Base-by-base conservation (phyloP, 352 stramenopile species). In the Globisporangium rhizosaccharum region DNA sequence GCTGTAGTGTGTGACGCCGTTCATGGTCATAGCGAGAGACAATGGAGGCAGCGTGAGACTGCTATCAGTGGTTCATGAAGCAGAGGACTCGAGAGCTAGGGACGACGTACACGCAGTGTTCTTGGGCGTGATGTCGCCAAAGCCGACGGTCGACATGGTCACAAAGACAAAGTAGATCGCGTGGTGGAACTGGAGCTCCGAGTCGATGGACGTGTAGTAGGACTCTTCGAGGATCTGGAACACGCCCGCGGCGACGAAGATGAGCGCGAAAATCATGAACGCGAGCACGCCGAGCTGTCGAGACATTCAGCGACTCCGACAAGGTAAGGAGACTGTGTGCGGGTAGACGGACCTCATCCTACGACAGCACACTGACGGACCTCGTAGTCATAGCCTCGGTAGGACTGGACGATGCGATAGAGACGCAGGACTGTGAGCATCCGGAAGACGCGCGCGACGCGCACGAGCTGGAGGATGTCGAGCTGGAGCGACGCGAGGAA, bases 161-260 rank as follows among this genome's bases (percentile, higher is more conserved):
- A 86, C 78, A 49, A 88, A 85, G 23, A 88, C 75, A 50, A 86
- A 88, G 57, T 88, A 86, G 53, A 88, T 67, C 17, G 73, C 74
- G 62, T 83, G 63, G 65, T 86, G 78, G 54, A 88, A 86, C 56
- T 79, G n/a, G 36, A 86, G 67, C 36, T 56, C 57, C 3, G 59
- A 49, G 2, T 61, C 49, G 23, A 79, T 61, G 3, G 73, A 64
- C 6, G 56, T 56, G 57, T 85, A 83, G 49, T 82, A 85, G 26
- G 74, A 66, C 57, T 85, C 72, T 36, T 85, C 73, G 6, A 88
- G 63, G 39, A 78, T 72, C 61, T 86, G 78, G 61, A 88, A 75
- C 10, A 82, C 55, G 14, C 78, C 73, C 0, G 78, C 78, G 0
- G 78, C 72, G 20, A 85, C 78, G 47, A 88, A 77, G 36, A 84